Base-by-base conservation (phyloP, 23 red algal genomes). In the Cyanidiococcus yangmingshanensis region DNA sequence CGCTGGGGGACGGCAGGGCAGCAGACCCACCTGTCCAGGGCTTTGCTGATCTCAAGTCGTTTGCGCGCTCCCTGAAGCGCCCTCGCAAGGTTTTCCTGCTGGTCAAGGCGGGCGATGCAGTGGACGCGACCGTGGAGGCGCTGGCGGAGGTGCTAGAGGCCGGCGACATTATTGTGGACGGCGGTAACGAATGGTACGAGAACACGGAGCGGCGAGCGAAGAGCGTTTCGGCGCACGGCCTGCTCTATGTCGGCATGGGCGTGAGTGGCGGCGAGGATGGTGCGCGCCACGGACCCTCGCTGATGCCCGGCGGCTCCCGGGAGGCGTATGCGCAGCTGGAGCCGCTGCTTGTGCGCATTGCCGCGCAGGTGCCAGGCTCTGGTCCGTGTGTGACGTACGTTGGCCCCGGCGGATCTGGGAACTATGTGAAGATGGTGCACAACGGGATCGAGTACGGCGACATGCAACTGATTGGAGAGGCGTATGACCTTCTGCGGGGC, bases 371-470 rank as follows among this genome's bases (percentile, higher is more conserved):
- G 68, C 83, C 89, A 0, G 63, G 63, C 32, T 25, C 63, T 25
- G 63, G 63, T 2, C n/a, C 63, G n/a, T 92, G 89, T 67, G 82
- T 76, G 34, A 77, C 82, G 36, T 92, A 77, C 76, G 67, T 92
- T 27, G 89, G 89, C 1, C 51, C 58, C 38, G 74, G 74, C 54
- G 83, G 83, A 34, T 75, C 83, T 26, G 89, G 89, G 1, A 76
- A 92, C 40, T 92, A 88, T 68, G 89, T 92, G 41, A 92, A 92
- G 82, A 92, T 92, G 89, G 89, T 92, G 34, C 85, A 92, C 85
- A 92, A 92, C 57, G 88, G 87, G 12, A 90, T 90, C 68, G 87
- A 90, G 41, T 90, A 90, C 39, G 87, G 87, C 18, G 85, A 89
- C 40, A 89, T 89, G 85, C 79, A 89, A 68, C 78, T 89, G 27